These are phyloP conservation scores for Jimgerdemannia flammicorona DNA, from an alignment of 192 early-diverging fungal species.

Conservation along the genomic window DNA sequence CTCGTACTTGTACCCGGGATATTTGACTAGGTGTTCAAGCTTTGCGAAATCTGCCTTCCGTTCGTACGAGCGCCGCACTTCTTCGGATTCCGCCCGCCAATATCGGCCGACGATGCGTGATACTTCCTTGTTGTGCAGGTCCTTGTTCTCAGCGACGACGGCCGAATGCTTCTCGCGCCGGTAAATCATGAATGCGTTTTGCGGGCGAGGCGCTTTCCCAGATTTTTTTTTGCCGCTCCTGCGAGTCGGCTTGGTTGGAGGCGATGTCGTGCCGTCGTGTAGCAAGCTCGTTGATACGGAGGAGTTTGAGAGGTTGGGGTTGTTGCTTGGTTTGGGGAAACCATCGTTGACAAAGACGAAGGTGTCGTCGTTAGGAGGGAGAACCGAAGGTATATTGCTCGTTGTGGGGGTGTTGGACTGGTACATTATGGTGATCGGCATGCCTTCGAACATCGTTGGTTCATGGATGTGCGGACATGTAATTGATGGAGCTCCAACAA, in stretches of 20 bases:
- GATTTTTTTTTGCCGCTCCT: background rate
- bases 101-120: constrained; percentile 57
- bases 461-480: too few relatives aligned
- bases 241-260: too few relatives aligned
- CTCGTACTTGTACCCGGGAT: constrained; percentile 51
- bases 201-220: constrained; percentile 31
- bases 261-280: too few relatives aligned
- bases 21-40: constrained; percentile 40
- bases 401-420: too few relatives aligned
- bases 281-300: too few relatives aligned
- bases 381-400: too few relatives aligned
- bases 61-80: constrained; percentile 51
- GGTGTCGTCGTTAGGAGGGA: background rate
- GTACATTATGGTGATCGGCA: too few relatives aligned
- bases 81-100: constrained; percentile 54
- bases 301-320: too few relatives aligned
- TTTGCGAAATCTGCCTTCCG: constrained; percentile 42
- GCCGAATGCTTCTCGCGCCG: constrained; percentile 54
- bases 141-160: constrained; percentile 42
- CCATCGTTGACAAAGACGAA: background rate
- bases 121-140: constrained; percentile 54
- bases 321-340: background rate
- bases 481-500: too few relatives aligned
- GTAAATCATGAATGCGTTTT: constrained; percentile 65
- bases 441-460: too few relatives aligned